Conservation (phyloP, 2,329 filamentous ascomycete genomes). For the Nemania sp. region DNA sequence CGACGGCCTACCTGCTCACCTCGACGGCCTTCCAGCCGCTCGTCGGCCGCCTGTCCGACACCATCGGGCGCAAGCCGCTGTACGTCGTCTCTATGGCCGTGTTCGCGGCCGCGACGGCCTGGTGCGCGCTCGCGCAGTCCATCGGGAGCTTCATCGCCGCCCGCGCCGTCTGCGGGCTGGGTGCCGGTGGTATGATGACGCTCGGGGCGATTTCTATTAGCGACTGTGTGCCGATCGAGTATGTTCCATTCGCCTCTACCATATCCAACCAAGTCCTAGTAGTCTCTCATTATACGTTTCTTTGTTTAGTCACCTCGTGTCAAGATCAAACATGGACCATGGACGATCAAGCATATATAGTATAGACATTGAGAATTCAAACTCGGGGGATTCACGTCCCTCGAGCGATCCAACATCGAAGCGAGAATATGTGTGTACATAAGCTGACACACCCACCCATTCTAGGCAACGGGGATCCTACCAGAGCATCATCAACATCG, state of each 20-base stretch:
- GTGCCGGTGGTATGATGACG: slow-evolving; percentile 72
- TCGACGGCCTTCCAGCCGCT: slow-evolving; percentile 77
- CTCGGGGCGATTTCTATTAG: slow-evolving; percentile 73
- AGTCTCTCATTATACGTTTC: neutral
- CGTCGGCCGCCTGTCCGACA: slow-evolving; percentile 74
- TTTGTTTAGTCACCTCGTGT: neutral
- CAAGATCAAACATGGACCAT: neutral
- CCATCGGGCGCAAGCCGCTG: slow-evolving; percentile 68
- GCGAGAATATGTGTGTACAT: neutral
- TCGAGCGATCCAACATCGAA: neutral
- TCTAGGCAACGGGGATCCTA: slow-evolving; percentile 65
- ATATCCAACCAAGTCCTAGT: neutral
- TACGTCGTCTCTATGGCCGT: slow-evolving; percentile 67
- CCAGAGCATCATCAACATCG: slow-evolving; percentile 71
- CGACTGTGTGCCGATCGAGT: slow-evolving; percentile 75
- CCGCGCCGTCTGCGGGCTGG: slow-evolving; percentile 71
- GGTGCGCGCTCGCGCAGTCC: slow-evolving; percentile 69
- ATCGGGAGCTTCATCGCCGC: slow-evolving; percentile 74
- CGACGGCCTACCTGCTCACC: slow-evolving; percentile 77
- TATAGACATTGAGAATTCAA: too few species aligned
- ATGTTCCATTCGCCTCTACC: slow-evolving; percentile 27
- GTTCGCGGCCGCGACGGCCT: slow-evolving; percentile 67
- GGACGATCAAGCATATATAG: too few species aligned
- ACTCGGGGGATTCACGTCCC: too few species aligned
- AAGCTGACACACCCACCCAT: neutral